Conservation (phyloP, 108 stramenopile genomes). For the Cyclotella cryptica region DNA sequence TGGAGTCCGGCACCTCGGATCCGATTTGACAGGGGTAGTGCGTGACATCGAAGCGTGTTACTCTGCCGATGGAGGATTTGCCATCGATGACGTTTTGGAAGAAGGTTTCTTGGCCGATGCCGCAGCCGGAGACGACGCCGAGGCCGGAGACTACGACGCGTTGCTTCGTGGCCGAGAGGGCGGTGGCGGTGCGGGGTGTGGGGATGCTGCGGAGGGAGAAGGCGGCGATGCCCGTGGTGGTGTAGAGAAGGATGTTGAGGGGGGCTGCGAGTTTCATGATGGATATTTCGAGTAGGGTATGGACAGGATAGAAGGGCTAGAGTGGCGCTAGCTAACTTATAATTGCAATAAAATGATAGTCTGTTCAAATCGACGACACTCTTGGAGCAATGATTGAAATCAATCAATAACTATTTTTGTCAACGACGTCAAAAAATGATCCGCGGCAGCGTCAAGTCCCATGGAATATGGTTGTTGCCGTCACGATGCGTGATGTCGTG, state of each 20-base stretch:
- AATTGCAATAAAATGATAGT: background rate
- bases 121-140: slow-evolving; percentile 92
- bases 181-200: slow-evolving; percentile 26
- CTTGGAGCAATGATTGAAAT: too few relatives aligned
- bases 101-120: slow-evolving; percentile 87
- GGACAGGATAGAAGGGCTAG: background rate
- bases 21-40: slow-evolving; percentile 90
- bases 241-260: slow-evolving; percentile 8
- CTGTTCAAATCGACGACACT: too few relatives aligned
- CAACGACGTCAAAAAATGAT: too few relatives aligned
- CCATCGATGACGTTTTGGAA: slow-evolving; percentile 81
- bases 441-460: too few relatives aligned
- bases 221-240: slow-evolving; percentile 18
- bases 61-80: slow-evolving; percentile 69
- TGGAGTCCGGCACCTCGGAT: slow-evolving; percentile 84
- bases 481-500: background rate
- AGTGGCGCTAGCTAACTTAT: background rate
- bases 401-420: too few relatives aligned
- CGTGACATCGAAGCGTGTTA: slow-evolving; percentile 85
- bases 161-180: slow-evolving; percentile 26
- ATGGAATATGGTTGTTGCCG: too few relatives aligned
- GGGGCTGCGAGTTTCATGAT: slow-evolving; percentile 21
- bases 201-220: slow-evolving; percentile 27
- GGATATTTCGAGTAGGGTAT: background rate
- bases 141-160: slow-evolving; percentile 95